Conservation (phyloP, 768 basidiomycete genomes). For the Candolleomyces aberdarensis region DNA sequence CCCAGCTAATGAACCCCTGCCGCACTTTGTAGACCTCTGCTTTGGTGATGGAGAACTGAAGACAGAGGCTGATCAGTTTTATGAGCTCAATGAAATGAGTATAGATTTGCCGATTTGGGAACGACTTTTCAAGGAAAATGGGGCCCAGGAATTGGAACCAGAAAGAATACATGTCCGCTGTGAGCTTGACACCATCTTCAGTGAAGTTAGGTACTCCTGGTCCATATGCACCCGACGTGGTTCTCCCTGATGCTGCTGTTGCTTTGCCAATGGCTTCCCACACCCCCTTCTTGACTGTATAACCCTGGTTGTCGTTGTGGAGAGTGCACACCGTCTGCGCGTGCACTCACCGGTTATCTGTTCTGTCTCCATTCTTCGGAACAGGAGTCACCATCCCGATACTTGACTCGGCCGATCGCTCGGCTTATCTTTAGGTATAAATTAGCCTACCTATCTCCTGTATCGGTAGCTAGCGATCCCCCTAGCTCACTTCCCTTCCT, state of each 20-base stretch:
- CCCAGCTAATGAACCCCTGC: constrained; percentile 27
- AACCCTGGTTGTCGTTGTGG: constrained; percentile 23
- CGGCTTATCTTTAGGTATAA: too few relatives aligned
- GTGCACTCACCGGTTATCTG: too few relatives aligned
- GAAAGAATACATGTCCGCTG: constrained; percentile 37
- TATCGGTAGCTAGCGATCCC: too few relatives aligned
- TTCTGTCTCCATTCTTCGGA: too few relatives aligned
- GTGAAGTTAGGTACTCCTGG: constrained; percentile 31
- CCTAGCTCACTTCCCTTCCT: too few relatives aligned
- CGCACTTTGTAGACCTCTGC: constrained; percentile 23
- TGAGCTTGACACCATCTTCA: constrained; percentile 41
- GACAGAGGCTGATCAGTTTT: constrained; percentile 29
- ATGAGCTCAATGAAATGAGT: constrained; percentile 40
- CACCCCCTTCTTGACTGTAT: constrained; percentile 10
- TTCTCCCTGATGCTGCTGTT: constrained; percentile 7
- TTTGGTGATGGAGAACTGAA: constrained; percentile 31
- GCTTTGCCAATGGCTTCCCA: constrained; percentile 17
- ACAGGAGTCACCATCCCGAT: too few relatives aligned
- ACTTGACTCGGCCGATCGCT: too few relatives aligned
- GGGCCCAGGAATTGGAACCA: constrained; percentile 40
- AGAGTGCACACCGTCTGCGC: too few relatives aligned
- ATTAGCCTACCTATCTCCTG: too few relatives aligned
- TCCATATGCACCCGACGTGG: constrained; percentile 16
- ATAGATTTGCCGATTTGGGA: constrained; percentile 32
- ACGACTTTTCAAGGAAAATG: constrained; percentile 30